Evolutionary conservation across 768 basidiomycete species (phyloP).

Genomic region (Boletus subparvulus): DNA sequence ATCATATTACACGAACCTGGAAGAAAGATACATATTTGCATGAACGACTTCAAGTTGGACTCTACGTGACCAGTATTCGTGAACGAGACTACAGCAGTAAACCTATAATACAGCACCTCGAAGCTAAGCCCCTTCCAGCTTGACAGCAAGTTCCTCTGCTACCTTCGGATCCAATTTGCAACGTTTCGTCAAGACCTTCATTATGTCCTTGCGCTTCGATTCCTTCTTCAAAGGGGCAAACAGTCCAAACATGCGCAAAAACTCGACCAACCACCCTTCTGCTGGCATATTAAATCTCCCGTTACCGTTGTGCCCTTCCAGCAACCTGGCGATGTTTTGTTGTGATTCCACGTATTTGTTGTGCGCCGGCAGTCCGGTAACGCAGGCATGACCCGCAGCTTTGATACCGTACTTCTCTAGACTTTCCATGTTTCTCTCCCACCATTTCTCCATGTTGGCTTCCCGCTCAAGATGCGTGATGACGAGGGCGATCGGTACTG

Average conservation of each 20-base stretch:
- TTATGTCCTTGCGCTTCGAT: conserved; percentile 23
- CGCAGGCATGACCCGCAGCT: conserved; percentile 34
- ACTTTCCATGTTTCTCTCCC: conserved; percentile 27
- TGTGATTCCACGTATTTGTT: conserved; percentile 29
- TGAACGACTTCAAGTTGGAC: background rate
- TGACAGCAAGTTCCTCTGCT: conserved; percentile 23
- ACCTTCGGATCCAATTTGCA: conserved; percentile 22
- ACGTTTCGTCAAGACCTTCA: conserved; percentile 30
- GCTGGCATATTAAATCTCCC: conserved; percentile 28
- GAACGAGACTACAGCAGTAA: background rate
- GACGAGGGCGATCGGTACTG: conserved; percentile 32
- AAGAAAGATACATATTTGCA: conserved; percentile 7
- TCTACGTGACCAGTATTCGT: background rate
- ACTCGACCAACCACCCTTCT: conserved; percentile 24
- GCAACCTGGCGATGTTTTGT: conserved; percentile 13
- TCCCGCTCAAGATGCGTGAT: conserved; percentile 44
- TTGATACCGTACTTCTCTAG: conserved; percentile 28
- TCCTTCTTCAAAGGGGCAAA: conserved; percentile 24
- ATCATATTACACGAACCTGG: background rate
- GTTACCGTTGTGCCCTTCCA: conserved; percentile 10
- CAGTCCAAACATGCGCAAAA: conserved; percentile 26
- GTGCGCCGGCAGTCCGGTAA: conserved; percentile 33
- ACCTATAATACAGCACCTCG: background rate
- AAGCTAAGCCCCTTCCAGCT: conserved; percentile 9
- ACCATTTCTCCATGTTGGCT: conserved; percentile 35